Evolutionary conservation across 495 filamentous ascomycete species (phyloP).

Genomic region (Amphirosellinia nigrospora): DNA sequence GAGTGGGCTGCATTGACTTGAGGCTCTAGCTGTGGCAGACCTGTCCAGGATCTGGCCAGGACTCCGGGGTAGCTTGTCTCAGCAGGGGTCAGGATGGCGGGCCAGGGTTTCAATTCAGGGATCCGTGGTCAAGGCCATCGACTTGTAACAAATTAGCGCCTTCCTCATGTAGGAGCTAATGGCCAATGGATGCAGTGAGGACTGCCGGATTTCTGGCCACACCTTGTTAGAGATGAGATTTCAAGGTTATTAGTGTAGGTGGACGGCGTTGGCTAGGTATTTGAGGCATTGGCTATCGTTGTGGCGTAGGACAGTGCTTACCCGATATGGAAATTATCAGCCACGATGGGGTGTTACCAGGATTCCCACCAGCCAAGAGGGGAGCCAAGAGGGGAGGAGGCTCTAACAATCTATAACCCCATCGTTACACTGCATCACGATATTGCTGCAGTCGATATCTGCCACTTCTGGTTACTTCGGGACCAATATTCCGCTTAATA

Average conservation of each 20-base stretch:
- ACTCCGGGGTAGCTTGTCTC: constrained; percentile 34
- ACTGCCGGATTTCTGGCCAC: not conserved
- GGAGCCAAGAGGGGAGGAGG: no score
- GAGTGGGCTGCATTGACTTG: constrained; percentile 31
- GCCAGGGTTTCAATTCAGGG: constrained; percentile 60
- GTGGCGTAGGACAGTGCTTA: constrained; percentile 1
- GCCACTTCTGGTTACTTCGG: constrained; percentile 17
- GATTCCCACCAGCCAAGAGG: not conserved
- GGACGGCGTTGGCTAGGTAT: not conserved
- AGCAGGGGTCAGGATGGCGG: constrained; percentile 49
- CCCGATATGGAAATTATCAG: constrained; percentile 11
- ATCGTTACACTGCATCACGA: constrained; percentile 15
- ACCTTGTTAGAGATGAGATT: not conserved
- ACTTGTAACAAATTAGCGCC: constrained; percentile 38
- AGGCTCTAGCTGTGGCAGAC: constrained; percentile 35
- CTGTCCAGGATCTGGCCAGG: constrained; percentile 3
- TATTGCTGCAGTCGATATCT: not conserved
- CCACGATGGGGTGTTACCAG: not conserved
- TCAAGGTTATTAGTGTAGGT: no score
- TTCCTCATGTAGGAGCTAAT: constrained; percentile 2
- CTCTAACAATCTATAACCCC: not conserved
- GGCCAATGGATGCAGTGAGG: not conserved
- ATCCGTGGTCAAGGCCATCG: constrained; percentile 30
- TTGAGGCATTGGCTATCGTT: not conserved
- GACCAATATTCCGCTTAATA: constrained; percentile 6